phyloP scores from a whole-genome alignment of 768 basidiomycete species.

The Clathrus columnatus region DNA sequence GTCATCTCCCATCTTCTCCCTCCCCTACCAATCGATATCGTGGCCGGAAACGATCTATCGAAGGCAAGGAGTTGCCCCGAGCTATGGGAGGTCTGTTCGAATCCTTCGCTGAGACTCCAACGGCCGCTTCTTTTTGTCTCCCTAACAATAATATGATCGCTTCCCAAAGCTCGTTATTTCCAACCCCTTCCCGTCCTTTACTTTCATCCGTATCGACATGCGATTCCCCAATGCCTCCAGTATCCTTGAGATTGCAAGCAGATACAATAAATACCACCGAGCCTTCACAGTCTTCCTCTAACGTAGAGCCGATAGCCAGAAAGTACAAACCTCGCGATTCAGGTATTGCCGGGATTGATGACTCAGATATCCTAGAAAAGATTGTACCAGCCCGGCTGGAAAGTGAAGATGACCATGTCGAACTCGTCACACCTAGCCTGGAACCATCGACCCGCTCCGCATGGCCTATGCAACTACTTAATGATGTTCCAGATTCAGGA shows the following conservation, averaged over 20 bases:
- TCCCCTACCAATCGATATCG: slow-evolving; percentile 27
- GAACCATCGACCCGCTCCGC: slow-evolving; percentile 46
- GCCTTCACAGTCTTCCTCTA: slow-evolving; percentile 31
- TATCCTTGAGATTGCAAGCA: not conserved
- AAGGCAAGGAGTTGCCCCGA: slow-evolving; percentile 39
- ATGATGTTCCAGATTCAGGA: slow-evolving; percentile 12
- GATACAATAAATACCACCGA: not conserved
- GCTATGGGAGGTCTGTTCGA: slow-evolving; percentile 22
- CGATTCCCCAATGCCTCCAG: slow-evolving; percentile 39
- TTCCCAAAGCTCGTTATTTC: slow-evolving; percentile 37
- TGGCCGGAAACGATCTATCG: slow-evolving; percentile 47
- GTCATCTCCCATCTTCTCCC: slow-evolving; percentile 12
- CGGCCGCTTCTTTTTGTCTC: slow-evolving; percentile 22
- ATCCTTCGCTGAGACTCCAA: slow-evolving; percentile 23
- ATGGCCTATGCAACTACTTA: slow-evolving; percentile 43
- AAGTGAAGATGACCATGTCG: slow-evolving; percentile 40
- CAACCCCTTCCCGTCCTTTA: slow-evolving; percentile 38
- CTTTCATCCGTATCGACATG: no score
- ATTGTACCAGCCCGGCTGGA: slow-evolving; percentile 18
- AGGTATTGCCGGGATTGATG: slow-evolving; percentile 50
- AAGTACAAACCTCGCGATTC: slow-evolving; percentile 69
- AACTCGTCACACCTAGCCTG: slow-evolving; percentile 58
- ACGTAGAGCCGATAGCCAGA: slow-evolving; percentile 27
- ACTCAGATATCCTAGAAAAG: slow-evolving; percentile 16
- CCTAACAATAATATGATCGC: slow-evolving; percentile 19